Base-by-base conservation (phyloP, 306 rosid genomes). In the Delonix regia region DNA sequence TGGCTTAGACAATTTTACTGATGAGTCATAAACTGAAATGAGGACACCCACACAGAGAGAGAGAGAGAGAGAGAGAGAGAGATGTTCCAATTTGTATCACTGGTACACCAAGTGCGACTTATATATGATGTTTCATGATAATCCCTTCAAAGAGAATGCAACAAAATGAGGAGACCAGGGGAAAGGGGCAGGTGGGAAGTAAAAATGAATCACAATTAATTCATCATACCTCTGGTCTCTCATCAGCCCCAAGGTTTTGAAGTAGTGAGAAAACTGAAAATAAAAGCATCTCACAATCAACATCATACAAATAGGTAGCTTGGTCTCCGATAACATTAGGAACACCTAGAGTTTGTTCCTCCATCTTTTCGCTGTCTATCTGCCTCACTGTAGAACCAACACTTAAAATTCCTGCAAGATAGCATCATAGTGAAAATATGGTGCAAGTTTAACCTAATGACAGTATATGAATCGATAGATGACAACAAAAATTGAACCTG, bases 211-310 rank as follows among this genome's bases (percentile, higher is more conserved):
- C 62, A 14, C 38, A 77, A n/a, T 64, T 48, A 39, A 14, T 51
- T 59, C 59, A 67, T 7, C 74, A 55, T 78, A 94, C 97, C 99
- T 94, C 99, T 75, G 99, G 97, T 78, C 99, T 94, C 66, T 94
- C 99, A 82, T 94, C 99, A 76, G 93, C 95, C 82, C 99, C 97
- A 79, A 94, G 97, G 81, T 83, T 92, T 59, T 92, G 97, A 80
- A 94, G 99, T 75, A 94, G 82, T 2, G 93, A 94, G 86, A 94
- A 94, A 83, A 93, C 86, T 47, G 93, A 88, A 88, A 94, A 92
- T 49, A 92, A 72, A 71, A 94, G 89, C 76, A 83, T 86, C 86
- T 92, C 89, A 79, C 49, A 72, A 77, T 90, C 95, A 70, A 88
- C 85, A 24, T 55, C 77, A 81, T 86, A 84, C 80, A 74, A 75